Evolutionary conservation across 345 rosid species (phyloP).

Genomic region (Reutealis trisperma): DNA sequence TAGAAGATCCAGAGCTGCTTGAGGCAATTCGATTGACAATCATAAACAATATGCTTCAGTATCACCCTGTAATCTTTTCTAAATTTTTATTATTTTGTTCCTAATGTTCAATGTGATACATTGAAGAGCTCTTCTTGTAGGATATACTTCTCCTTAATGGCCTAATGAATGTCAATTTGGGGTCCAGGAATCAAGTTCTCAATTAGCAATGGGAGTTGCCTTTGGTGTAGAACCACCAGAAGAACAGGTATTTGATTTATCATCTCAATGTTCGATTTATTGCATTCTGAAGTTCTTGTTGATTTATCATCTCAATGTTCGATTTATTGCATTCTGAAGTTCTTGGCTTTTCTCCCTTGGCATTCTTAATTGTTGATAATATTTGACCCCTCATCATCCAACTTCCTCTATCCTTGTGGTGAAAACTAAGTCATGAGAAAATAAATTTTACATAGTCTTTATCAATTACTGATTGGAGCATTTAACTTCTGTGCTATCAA

Average conservation of each 20-base stretch:
- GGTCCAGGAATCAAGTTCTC: conserved; percentile 92
- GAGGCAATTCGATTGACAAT: conserved; percentile 96
- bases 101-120: conserved; percentile 3
- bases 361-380: background rate
- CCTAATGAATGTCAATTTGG: conserved; percentile 25
- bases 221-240: conserved; percentile 84
- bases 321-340: conserved; percentile 16
- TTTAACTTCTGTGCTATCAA: background rate
- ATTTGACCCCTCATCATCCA: background rate
- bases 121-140: background rate
- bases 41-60: conserved; percentile 83
- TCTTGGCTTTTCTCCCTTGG: conserved; percentile 10
- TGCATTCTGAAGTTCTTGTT: conserved; percentile 16
- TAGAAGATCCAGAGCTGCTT: conserved; percentile 90
- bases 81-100: background rate
- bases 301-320: background rate
- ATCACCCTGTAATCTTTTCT: conserved; percentile 72
- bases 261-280: too few relatives aligned
- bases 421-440: background rate
- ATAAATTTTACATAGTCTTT: background rate
- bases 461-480: conserved; percentile 1
- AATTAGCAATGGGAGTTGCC: conserved; percentile 93
- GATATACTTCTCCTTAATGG: conserved; percentile 9
- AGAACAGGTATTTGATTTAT: conserved; percentile 44
- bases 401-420: conserved; percentile 3